A percentile compares a stretch with the other conserved stretches of the same genome.
These are phyloP conservation scores for Exophiala bonariae DNA, from an alignment of 2,329 filamentous ascomycete genomes.

Conservation along the genomic window DNA sequence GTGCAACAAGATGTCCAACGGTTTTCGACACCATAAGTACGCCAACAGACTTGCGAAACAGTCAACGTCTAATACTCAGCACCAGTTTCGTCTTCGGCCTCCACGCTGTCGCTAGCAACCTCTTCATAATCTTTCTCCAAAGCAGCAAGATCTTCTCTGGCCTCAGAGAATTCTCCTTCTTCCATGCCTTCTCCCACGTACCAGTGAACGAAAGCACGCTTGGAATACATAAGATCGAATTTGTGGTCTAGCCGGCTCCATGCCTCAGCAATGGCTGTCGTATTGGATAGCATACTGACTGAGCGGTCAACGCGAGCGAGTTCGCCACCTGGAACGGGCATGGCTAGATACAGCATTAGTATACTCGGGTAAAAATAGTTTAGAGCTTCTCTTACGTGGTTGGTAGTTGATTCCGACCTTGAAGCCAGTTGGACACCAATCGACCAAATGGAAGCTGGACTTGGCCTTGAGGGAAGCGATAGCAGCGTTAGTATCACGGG, in stretches of 20 bases:
- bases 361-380: not conserved
- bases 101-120: slow-evolving; percentile 67
- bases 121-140: slow-evolving; percentile 87
- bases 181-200: slow-evolving; percentile 89
- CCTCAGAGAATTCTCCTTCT: slow-evolving; percentile 86
- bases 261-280: slow-evolving; percentile 65
- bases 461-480: slow-evolving; percentile 65
- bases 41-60: too few species aligned
- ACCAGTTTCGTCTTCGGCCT: slow-evolving; percentile 55
- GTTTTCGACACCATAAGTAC: too few species aligned
- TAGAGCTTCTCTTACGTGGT: slow-evolving; percentile 40
- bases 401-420: slow-evolving; percentile 70
- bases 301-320: slow-evolving; percentile 55
- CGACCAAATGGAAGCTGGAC: slow-evolving; percentile 64
- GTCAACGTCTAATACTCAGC: slow-evolving; percentile 21
- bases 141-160: slow-evolving; percentile 80
- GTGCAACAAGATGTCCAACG: too few species aligned
- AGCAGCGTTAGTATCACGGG: slow-evolving; percentile 61
- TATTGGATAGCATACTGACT: slow-evolving; percentile 66
- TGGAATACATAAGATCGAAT: slow-evolving; percentile 70
- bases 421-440: slow-evolving; percentile 70
- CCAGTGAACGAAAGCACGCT: slow-evolving; percentile 71
- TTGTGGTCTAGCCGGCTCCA: slow-evolving; percentile 66
- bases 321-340: slow-evolving; percentile 53
- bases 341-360: slow-evolving; percentile 30